Conservation (phyloP, 2,329 filamentous ascomycete genomes). For the Chrysoporthe austroafricana region DNA sequence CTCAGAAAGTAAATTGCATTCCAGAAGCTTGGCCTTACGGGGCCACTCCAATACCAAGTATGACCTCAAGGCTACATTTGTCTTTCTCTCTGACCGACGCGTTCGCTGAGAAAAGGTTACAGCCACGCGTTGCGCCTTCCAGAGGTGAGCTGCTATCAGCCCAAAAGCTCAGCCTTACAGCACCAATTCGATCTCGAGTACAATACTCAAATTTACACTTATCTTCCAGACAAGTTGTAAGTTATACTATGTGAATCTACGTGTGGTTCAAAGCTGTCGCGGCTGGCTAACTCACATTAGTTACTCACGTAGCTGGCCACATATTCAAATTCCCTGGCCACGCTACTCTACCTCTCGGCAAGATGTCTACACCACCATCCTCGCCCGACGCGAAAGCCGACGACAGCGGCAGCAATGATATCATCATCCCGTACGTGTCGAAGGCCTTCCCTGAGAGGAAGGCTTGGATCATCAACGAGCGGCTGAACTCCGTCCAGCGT, state of each 20-base stretch:
- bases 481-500: background rate
- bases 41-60: background rate
- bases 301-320: background rate
- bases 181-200: background rate
- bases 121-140: background rate
- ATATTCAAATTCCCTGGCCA: background rate
- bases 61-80: background rate
- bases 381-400: background rate
- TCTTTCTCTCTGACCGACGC: background rate
- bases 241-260: background rate
- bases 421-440: conserved; percentile 1
- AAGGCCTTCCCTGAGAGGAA: background rate
- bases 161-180: background rate
- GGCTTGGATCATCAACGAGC: conserved; percentile 3
- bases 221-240: background rate
- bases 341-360: background rate
- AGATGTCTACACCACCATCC: background rate
- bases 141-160: background rate
- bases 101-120: background rate
- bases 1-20: background rate
- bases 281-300: background rate
- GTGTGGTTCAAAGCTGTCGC: background rate
- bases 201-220: background rate
- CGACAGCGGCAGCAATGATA: background rate
- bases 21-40: background rate